Percentiles rank a stretch among this genome's conserved stretches.
Conservation (phyloP, 306 rosid genomes). For the Herpetospermum pedunculosum region DNA sequence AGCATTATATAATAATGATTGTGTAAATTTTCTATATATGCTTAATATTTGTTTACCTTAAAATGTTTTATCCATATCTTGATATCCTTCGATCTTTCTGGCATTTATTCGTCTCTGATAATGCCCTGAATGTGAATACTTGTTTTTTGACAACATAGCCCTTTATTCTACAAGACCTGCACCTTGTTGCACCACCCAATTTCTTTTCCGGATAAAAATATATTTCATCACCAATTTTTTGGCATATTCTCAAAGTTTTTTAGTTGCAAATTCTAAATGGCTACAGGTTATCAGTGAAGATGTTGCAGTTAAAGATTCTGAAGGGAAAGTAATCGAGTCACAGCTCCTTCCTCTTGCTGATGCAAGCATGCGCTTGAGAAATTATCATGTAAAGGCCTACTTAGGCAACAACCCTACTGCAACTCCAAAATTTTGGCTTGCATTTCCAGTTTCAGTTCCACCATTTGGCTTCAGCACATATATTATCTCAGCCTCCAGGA, state of each 20-base stretch:
- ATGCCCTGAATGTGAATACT: not conserved
- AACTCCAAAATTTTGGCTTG: conserved; percentile 44
- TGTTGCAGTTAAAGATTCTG: conserved; percentile 32
- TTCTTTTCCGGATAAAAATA: not conserved
- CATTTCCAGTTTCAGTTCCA: conserved; percentile 35
- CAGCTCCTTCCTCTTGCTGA: conserved; percentile 35
- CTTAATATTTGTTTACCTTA: not conserved
- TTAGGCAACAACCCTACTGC: conserved; percentile 23
- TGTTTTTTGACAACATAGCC: not conserved
- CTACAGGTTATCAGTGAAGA: conserved; percentile 31
- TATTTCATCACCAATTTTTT: not conserved
- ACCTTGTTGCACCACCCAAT: not conserved
- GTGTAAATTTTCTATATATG: not conserved
- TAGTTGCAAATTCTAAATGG: not conserved
- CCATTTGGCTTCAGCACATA: conserved; percentile 49
- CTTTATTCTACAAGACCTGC: not conserved
- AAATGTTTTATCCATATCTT: not conserved
- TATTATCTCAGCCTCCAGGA: conserved; percentile 24
- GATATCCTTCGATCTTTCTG: not conserved
- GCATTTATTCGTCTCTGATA: not conserved
- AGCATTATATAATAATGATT: not conserved
- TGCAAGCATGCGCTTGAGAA: conserved; percentile 22
- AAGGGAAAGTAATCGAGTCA: conserved; percentile 36
- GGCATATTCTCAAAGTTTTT: not conserved
- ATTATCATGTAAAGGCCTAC: conserved; percentile 36